Percentiles rank a stretch among this genome's conserved stretches.
Evolutionary conservation across 2,329 filamentous ascomycete genomes (phyloP).

Genomic region (Cladosporium oxysporum): DNA sequence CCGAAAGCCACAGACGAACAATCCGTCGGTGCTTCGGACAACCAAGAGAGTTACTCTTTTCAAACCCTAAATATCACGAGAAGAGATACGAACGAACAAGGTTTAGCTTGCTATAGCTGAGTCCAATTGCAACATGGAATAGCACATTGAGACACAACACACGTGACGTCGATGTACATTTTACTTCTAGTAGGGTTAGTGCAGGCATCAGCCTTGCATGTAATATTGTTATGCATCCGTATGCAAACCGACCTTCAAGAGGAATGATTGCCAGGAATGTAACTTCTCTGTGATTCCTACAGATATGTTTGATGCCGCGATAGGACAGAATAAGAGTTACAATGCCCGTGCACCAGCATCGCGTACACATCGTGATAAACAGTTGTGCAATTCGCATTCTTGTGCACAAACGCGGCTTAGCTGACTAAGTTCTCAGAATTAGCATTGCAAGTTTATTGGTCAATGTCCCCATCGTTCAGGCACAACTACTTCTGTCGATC

Average conservation of each 20-base stretch:
- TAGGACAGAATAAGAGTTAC: not conserved
- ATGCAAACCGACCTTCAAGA: rapidly evolving
- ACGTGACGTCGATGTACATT: not conserved
- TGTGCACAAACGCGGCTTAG: not conserved
- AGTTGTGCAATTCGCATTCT: not conserved
- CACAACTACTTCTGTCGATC: not conserved
- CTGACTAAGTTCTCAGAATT: not conserved
- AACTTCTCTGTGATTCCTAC: not conserved
- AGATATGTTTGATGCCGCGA: not conserved
- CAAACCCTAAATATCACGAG: not conserved
- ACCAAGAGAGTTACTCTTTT: not conserved
- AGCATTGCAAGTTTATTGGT: not conserved
- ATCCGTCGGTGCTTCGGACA: not conserved
- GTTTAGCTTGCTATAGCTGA: not conserved
- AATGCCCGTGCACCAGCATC: not conserved
- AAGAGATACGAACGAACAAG: not conserved
- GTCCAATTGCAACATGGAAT: not conserved
- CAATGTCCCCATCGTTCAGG: not conserved
- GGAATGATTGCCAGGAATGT: not conserved
- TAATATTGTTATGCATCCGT: not conserved
- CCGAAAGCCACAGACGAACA: not conserved
- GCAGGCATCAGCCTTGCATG: not conserved
- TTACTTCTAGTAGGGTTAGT: not conserved
- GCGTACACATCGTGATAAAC: no score
- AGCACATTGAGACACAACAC: not conserved